Percentiles rank a stretch among this genome's conserved stretches.
Conservation (phyloP, 768 basidiomycete species). For the Tubosaeta sp. region DNA sequence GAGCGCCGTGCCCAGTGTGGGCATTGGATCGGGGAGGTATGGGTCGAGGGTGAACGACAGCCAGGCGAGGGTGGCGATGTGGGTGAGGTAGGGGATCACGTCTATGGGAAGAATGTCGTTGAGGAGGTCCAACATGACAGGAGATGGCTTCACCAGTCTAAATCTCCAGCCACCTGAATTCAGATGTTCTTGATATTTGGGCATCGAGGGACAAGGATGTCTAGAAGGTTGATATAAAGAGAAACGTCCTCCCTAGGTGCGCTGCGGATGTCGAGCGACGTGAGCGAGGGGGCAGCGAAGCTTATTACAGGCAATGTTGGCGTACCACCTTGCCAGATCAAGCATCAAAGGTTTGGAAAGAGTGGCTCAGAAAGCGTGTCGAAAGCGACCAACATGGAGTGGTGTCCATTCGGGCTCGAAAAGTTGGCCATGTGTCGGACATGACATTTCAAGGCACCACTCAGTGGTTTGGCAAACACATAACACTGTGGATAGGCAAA, state of each 20-base stretch:
- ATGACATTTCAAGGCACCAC: no score
- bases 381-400: neutral
- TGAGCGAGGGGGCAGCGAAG: neutral
- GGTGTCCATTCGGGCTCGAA: neutral
- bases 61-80: neutral
- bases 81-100: neutral
- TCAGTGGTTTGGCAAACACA: neutral
- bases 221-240: neutral
- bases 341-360: constrained; percentile 3
- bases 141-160: neutral
- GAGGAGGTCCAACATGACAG: neutral
- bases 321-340: constrained; percentile 4
- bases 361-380: neutral
- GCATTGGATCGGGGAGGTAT: neutral
- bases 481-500: constrained; percentile 1
- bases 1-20: neutral
- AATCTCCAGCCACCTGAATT: neutral
- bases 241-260: neutral
- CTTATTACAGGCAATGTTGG: neutral
- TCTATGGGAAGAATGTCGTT: neutral
- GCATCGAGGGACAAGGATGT: neutral
- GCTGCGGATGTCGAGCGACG: neutral
- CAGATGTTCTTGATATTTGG: constrained; percentile 5
- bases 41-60: constrained; percentile 1
- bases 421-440: neutral